phyloP scores from a whole-genome alignment of 2,329 filamentous ascomycete genomes.

The Colletotrichum eremochloae region DNA sequence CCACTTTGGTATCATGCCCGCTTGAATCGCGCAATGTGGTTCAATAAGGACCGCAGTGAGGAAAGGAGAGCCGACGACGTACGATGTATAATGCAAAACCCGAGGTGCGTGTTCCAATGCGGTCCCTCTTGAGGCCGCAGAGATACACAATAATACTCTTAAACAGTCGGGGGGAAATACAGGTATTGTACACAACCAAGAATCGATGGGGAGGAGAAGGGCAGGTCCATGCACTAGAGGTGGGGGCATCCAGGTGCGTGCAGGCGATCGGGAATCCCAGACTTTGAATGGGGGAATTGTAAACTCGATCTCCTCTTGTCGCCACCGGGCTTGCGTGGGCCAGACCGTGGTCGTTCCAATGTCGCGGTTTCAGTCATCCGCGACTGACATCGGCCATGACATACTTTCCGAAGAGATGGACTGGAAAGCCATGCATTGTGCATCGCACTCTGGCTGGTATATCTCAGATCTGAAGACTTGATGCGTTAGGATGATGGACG shows the following conservation, averaged over 20 bases:
- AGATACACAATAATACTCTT: too few species aligned
- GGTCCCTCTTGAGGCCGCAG: too few species aligned
- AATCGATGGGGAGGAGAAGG: background rate
- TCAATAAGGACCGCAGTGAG: too few species aligned
- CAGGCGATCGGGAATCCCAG: background rate
- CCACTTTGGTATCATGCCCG: too few species aligned
- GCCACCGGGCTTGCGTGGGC: background rate
- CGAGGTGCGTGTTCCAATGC: too few species aligned
- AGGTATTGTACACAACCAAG: background rate
- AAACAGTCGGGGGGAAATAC: too few species aligned
- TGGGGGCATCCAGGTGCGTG: background rate
- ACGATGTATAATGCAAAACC: too few species aligned
- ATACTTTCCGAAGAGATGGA: background rate
- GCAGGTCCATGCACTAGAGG: background rate
- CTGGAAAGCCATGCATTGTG: background rate
- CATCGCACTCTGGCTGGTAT: background rate
- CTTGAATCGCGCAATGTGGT: too few species aligned
- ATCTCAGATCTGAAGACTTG: background rate
- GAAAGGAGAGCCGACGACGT: too few species aligned
- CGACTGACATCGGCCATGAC: background rate
- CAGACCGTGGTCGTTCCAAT: background rate
- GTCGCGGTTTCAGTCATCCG: background rate
- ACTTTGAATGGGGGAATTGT: background rate
- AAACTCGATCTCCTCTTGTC: background rate
- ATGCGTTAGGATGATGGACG: too few species aligned